Evolutionary conservation across 208 protist species (phyloP).

Genomic region (Naegleria lovaniensis): DNA sequence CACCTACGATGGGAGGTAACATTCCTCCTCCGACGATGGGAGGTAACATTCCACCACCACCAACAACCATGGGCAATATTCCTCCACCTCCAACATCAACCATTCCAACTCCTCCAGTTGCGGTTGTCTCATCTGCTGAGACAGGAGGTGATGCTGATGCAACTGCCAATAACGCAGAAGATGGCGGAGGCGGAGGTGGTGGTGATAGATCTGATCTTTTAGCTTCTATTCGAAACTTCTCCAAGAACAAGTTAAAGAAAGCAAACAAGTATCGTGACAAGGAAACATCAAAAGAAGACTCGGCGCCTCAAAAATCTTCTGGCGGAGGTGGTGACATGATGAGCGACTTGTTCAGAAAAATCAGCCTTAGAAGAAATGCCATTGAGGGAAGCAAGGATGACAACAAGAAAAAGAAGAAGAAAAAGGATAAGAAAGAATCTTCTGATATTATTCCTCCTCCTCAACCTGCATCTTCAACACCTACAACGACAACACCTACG

Average conservation of each 20-base stretch:
- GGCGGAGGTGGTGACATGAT: not conserved
- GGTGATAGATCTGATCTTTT: not conserved
- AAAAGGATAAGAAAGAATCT: not conserved
- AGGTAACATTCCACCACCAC: not conserved
- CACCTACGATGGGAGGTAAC: not conserved
- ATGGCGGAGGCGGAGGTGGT: not conserved
- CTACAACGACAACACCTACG: not conserved
- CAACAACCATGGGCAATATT: not conserved
- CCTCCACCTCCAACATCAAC: not conserved
- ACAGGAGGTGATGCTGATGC: not conserved
- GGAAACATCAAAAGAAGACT: not conserved
- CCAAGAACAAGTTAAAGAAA: conserved; percentile 19
- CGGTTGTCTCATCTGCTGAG: not conserved
- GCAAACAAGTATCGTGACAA: not conserved
- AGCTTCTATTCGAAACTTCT: conserved; percentile 10
- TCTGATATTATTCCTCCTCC: not conserved
- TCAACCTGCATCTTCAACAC: too few species aligned
- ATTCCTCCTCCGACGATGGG: not conserved
- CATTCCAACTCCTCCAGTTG: not conserved
- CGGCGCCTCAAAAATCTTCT: not conserved
- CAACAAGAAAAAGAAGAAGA: not conserved
- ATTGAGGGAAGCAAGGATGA: conserved; percentile 16
- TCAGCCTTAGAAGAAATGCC: not conserved
- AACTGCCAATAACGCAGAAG: not conserved
- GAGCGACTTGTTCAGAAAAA: conserved; percentile 16